Base-by-base conservation (phyloP, 208 protist genomes). In the Trypanosomatidae sp. region DNA sequence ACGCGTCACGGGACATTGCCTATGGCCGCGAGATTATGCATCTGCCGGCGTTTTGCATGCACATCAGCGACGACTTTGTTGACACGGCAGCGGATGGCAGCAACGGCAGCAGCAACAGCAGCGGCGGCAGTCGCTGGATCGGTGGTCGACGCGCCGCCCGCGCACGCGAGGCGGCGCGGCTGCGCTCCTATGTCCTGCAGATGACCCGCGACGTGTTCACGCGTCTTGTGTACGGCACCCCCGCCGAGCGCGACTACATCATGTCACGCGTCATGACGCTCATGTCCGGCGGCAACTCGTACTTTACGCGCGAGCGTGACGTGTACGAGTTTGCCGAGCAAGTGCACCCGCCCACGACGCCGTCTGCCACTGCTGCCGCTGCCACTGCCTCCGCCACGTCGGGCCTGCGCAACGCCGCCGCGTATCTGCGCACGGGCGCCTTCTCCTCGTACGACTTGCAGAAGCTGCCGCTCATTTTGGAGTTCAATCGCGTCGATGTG, bases 401-500 rank as follows among this genome's bases (percentile, higher is more conserved):
- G n/a, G n/a, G n/a, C n/a, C n/a, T 85, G 25, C 61, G 61, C 33
- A 86, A 83, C 40, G 81, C 71, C 6, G 52, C 71, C 13, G 83
- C 64, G 53, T 82, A 54, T 32, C 55, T 90, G 13, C 45, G 77
- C 39, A 78, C 66, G 54, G 81, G 75, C 10, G 69, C 85, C 41
- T 86, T 84, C 35, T 80, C 71, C 21, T 84, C 81, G 2, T 90
- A 80, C 33, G 81, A 90, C 41, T 50, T 90, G 49, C 81, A 90
- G 53, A 83, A 84, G 43, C 57, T 90, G 16, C 75, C 81, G 2
- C 70, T 86, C 15, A 83, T 86, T 33, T 45, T 90, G 16, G 81
- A 90, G 55, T 90, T 90, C 47, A 90, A 90, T 48, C 75, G 81
- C 18, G 75, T 78, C 33, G 81, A 90, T 26, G 72, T 90, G 25